Evolutionary conservation across 108 stramenopile genomes (phyloP).

Genomic region (Craspedostauros australis): DNA sequence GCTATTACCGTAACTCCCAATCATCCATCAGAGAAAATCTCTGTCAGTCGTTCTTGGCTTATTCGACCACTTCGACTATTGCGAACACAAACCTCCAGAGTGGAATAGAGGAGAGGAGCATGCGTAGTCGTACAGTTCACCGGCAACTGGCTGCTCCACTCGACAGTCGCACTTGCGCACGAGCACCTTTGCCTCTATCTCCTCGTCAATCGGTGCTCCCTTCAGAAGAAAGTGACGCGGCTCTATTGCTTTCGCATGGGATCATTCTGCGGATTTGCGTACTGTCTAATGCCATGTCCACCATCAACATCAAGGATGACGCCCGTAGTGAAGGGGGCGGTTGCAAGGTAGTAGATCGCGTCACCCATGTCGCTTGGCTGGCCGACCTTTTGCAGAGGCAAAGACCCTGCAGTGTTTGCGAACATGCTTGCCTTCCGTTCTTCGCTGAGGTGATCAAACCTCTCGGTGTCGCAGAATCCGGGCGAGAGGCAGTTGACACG

Average conservation of each 20-base stretch:
- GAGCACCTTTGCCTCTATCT: too few relatives aligned
- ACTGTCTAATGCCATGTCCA: slow-evolving; percentile 52
- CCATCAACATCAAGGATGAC: slow-evolving; percentile 58
- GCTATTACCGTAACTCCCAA: too few relatives aligned
- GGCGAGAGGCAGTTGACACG: slow-evolving; percentile 62
- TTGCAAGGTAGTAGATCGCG: slow-evolving; percentile 48
- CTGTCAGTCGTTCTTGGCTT: too few relatives aligned
- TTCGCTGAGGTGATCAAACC: slow-evolving; percentile 59
- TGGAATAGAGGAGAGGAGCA: too few relatives aligned
- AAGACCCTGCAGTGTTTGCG: slow-evolving; percentile 40
- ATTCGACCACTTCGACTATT: too few relatives aligned
- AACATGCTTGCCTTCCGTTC: slow-evolving; percentile 39
- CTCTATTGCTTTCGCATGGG: slow-evolving; percentile 40
- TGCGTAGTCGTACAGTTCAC: too few relatives aligned
- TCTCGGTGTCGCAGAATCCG: slow-evolving; percentile 68
- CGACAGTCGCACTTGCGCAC: too few relatives aligned
- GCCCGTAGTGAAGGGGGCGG: slow-evolving; percentile 49
- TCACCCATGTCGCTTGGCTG: slow-evolving; percentile 58
- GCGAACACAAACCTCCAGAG: too few relatives aligned
- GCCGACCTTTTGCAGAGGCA: slow-evolving; percentile 47
- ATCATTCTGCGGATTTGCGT: slow-evolving; percentile 47
- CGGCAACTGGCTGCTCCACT: too few relatives aligned
- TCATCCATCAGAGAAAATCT: too few relatives aligned
- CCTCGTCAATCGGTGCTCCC: too few relatives aligned
- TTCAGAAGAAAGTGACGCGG: too few relatives aligned